Base-by-base conservation (phyloP, 805 yeast genomes). In the Torulaspora microellipsoides region DNA sequence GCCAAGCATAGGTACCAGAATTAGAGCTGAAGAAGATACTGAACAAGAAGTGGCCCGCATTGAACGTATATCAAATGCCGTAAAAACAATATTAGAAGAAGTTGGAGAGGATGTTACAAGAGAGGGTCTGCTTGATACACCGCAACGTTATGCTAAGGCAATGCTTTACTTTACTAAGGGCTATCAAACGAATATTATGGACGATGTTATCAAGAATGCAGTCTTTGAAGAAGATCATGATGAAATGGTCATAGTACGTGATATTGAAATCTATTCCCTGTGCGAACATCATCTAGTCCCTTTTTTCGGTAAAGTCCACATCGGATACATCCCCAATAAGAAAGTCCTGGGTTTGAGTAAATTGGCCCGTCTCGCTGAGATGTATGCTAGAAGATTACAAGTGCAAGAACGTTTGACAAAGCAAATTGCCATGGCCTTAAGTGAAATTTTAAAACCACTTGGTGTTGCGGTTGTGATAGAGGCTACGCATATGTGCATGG, bases 401-500 rank as follows among this genome's bases (percentile, higher is more conserved):
- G 99, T 93, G n/a, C 99, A 93, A 67, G 99, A 93, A 64, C 75
- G 99, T 53, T 75, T 93, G 49, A 93, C 99, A 10, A 93, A 93
- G 65, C 99, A 93, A 66, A 90, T 93, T 42, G 98, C 99, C 27
- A 86, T 89, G 85, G 97, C 98, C 1, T 68, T 93, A 43, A 80
- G 83, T 63, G 97, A 89, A 60, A 86, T 90, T 46, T 73, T 93
- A 58, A 83, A 85, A 59, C 99, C 99, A 13, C 77, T 90, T 58
- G 99, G 99, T 49, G 99, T 93, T 8, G 99, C 98, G 1, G 99
- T 93, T 32, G 98, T 93, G 23, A 89, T 93, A 58, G 99, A 93
- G 67, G 97, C 97, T 14, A 79, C 91, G 2, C 99, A 93, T 64
- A 93, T 93, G 99, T 93, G 99, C 66, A 93, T 93, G 99, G 98